Conservation (phyloP, 2,329 filamentous ascomycete genomes). For the Drechslera avenae region DNA sequence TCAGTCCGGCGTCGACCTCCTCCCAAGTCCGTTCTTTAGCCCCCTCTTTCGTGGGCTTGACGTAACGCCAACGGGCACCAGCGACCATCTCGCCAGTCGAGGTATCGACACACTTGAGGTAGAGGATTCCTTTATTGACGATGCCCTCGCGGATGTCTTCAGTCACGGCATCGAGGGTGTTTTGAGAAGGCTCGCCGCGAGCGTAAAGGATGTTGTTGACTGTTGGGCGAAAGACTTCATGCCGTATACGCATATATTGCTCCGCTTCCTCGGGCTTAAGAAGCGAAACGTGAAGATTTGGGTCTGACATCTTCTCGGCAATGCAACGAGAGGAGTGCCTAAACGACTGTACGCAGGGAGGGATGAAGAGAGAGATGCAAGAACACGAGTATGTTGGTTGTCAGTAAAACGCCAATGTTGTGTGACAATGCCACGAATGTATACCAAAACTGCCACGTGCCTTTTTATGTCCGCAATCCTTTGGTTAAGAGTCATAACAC, state of each 20-base stretch:
- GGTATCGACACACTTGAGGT: slow-evolving; percentile 37
- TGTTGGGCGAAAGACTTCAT: slow-evolving; percentile 37
- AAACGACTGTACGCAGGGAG: neutral
- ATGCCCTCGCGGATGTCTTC: slow-evolving; percentile 30
- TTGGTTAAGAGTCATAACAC: too few relatives aligned
- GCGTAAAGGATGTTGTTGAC: slow-evolving; percentile 45
- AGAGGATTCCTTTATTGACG: slow-evolving; percentile 31
- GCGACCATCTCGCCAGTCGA: slow-evolving; percentile 35
- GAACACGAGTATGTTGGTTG: neutral
- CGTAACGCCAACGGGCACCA: slow-evolving; percentile 36
- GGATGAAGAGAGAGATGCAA: neutral
- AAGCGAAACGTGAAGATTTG: slow-evolving; percentile 34
- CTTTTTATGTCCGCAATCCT: neutral
- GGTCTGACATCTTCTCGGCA: slow-evolving; percentile 21
- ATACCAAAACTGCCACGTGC: neutral
- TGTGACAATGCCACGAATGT: neutral
- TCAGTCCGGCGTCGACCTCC: slow-evolving; percentile 35
- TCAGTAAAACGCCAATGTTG: neutral
- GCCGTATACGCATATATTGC: slow-evolving; percentile 40
- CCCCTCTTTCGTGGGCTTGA: slow-evolving; percentile 23
- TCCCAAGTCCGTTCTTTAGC: slow-evolving; percentile 29
- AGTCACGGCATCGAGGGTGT: slow-evolving; percentile 31
- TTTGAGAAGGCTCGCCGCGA: slow-evolving; percentile 32
- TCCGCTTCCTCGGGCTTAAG: slow-evolving; percentile 36
- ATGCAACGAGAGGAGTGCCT: too few relatives aligned